phyloP scores from a whole-genome alignment of 345 rosid species.

The Theobroma cacao region DNA sequence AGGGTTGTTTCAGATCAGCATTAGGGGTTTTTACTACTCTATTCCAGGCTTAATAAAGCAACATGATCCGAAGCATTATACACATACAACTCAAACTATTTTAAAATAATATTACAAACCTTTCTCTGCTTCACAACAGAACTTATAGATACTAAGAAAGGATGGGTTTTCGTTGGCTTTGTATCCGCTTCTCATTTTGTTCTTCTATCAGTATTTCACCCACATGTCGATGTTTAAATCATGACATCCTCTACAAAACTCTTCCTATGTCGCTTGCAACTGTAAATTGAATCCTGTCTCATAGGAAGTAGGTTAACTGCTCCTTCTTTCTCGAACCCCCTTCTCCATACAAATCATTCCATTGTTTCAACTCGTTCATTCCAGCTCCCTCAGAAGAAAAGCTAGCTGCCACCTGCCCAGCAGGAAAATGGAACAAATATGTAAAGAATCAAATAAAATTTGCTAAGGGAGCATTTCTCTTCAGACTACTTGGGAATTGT shows the following conservation, averaged over 20 bases:
- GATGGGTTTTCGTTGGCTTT: neutral
- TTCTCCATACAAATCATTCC: constrained; percentile 89
- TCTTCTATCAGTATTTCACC: neutral
- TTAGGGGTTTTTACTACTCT: neutral
- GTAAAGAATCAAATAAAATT: neutral
- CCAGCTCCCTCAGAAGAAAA: constrained; percentile 67
- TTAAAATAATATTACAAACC: neutral
- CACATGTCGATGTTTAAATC: neutral
- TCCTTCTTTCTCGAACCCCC: constrained; percentile 93
- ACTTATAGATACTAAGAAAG: neutral
- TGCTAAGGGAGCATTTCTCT: neutral
- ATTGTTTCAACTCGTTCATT: constrained; percentile 84
- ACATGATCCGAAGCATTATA: neutral
- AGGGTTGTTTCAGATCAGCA: neutral
- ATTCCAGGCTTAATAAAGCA: neutral
- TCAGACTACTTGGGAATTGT: neutral
- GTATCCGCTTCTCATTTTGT: neutral
- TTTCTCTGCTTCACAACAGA: neutral
- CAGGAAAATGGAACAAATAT: neutral
- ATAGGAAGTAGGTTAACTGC: constrained; percentile 77
- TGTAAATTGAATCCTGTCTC: constrained; percentile 18
- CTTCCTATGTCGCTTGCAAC: neutral
- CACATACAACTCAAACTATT: neutral
- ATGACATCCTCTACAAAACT: neutral
- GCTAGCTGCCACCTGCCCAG: constrained; percentile 84